phyloP scores from a whole-genome alignment of 306 rosid species.

The Vachellia collinsii region DNA sequence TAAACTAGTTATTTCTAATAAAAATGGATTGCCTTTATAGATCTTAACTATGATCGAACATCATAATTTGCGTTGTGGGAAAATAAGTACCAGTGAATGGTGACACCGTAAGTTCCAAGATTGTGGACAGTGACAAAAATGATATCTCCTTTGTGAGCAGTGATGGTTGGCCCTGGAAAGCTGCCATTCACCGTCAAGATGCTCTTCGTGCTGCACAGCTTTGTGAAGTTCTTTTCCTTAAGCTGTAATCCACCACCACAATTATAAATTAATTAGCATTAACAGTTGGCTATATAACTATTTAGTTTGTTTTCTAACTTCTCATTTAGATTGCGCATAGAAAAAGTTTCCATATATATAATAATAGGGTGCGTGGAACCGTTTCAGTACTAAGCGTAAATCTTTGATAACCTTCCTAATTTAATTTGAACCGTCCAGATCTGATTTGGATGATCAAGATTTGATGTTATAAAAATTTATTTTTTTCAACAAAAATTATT shows the following conservation, averaged over 20 bases:
- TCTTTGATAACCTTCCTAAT: no score
- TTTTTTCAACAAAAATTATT: no score
- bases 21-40: background rate
- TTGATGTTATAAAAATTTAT: no score
- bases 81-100: conserved; percentile 31
- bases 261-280: background rate
- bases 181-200: conserved; percentile 45
- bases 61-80: background rate
- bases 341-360: no score
- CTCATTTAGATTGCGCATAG: background rate
- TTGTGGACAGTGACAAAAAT: conserved; percentile 45
- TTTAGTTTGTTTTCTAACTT: background rate
- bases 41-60: background rate
- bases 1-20: background rate
- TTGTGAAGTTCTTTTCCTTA: background rate
- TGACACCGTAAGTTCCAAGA: conserved; percentile 30
- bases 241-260: background rate
- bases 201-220: conserved; percentile 49
- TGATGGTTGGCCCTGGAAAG: conserved; percentile 48
- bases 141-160: conserved; percentile 45
- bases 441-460: no score
- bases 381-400: no score
- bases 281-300: background rate
- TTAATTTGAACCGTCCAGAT: no score
- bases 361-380: no score